Base-by-base conservation (phyloP, 2,329 filamentous ascomycete genomes). In the Ophiosphaerella herpotricha region DNA sequence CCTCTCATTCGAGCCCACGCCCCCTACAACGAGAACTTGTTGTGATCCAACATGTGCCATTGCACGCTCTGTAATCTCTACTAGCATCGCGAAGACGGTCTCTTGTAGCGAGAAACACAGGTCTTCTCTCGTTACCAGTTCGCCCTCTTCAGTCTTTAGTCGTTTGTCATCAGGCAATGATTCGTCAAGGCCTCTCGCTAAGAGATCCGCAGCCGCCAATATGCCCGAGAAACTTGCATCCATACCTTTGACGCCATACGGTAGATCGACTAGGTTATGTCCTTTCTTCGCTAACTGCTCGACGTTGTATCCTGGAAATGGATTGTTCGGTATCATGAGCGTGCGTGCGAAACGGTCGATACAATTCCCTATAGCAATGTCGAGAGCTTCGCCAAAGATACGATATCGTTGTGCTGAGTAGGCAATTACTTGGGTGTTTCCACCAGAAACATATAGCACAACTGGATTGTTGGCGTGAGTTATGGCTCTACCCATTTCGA, bases 211-310 rank as follows among this genome's bases (percentile, higher is more conserved):
- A 4, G 85, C 84, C 0, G 90, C 90, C 24, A 99, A 78, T 57
- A 99, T 96, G 2, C 94, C 94, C 2, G 89, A 92, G 75, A 99
- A 97, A 21, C 89, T 94, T 66, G 91, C 96, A 73, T 99, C 94
- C 94, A 99, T 99, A 43, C 94, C 94, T 75, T 99, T 99, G 57
- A 99, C 94, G 2, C 92, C 86, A 69, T 99, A 99, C 2, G 94
- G 94, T 24, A 99, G 78, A 60, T 97, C 93, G 14, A 97, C 80
- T 34, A 99, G 77, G 18, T 85, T 76, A 38, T 80, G 83, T 1
- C 84, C 84, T 46, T 86, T 85, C 73, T 88, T 87, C 61, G 94
- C 94, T 42, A 97, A 79, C 75, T 96, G 90, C 78, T 99, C 94
- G 62, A 99, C 97, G 71, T 99, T 99, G 75, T 97, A 97, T 1